These are phyloP conservation scores for Nephromyces sp. DNA, from an alignment of 169 alveolate species.

Conservation along the genomic window DNA sequence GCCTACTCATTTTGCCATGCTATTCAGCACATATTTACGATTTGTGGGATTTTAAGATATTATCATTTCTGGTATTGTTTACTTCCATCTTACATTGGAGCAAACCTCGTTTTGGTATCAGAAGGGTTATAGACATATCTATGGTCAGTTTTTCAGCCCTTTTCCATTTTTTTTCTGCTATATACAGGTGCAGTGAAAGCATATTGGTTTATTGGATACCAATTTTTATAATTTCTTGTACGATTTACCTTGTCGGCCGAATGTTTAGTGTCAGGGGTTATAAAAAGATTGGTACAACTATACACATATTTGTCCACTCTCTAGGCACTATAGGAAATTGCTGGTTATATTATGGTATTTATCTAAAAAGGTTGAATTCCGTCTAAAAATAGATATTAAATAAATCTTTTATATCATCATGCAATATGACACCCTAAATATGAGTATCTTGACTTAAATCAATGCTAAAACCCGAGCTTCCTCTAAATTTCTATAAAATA, in stretches of 20 bases:
- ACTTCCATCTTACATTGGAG: neutral
- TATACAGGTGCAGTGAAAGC: neutral
- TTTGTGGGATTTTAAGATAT: neutral
- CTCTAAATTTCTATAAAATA: too few species aligned
- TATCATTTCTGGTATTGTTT: neutral
- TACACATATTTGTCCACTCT: neutral
- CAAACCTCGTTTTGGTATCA: neutral
- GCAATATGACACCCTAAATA: neutral
- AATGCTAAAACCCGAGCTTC: too few species aligned
- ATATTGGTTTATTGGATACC: neutral
- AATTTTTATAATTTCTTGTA: neutral
- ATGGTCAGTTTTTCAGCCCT: neutral
- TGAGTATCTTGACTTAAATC: too few species aligned
- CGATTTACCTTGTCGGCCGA: neutral
- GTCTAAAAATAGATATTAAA: neutral
- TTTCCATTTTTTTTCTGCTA: neutral
- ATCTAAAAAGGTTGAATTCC: neutral
- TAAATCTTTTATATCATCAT: neutral
- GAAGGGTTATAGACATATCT: neutral
- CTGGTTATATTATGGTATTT: neutral
- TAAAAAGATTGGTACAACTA: neutral
- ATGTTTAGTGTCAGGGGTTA: neutral
- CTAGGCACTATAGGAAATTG: neutral
- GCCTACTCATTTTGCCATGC: neutral
- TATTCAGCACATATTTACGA: neutral